Conservation (phyloP, 2,329 filamentous ascomycete genomes). For the Verticillium zaregamsianum region DNA sequence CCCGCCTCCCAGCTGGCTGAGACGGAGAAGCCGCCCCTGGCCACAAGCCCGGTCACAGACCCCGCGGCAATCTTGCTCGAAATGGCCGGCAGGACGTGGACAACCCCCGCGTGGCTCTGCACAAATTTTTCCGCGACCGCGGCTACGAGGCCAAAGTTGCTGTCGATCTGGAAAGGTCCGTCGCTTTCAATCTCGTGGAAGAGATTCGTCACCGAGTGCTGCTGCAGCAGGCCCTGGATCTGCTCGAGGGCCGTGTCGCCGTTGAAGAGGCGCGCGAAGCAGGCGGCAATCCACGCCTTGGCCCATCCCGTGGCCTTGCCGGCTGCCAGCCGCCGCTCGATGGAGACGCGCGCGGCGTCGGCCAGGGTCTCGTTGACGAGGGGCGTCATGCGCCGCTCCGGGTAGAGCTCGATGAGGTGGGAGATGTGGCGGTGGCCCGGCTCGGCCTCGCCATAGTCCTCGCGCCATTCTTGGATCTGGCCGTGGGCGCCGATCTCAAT, state of each 20-base stretch:
- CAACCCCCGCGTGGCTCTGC: slow-evolving; percentile 26
- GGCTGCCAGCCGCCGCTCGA: slow-evolving; percentile 5
- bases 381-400: slow-evolving; percentile 20
- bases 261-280: slow-evolving; percentile 35
- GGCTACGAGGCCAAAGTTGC: slow-evolving; percentile 41
- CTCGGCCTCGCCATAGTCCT: slow-evolving; percentile 33
- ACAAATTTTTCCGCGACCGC: slow-evolving; percentile 40
- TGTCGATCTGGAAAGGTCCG: slow-evolving; percentile 40
- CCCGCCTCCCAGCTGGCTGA: slow-evolving; percentile 13
- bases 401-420: slow-evolving; percentile 41
- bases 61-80: background rate
- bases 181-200: slow-evolving; percentile 22
- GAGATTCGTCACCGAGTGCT: slow-evolving; percentile 35
- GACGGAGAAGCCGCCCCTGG: slow-evolving; percentile 16
- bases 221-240: slow-evolving; percentile 27
- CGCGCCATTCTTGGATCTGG: slow-evolving; percentile 7
- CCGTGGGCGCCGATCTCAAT: slow-evolving; percentile 3
- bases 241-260: slow-evolving; percentile 28
- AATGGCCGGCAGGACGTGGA: slow-evolving; percentile 20
- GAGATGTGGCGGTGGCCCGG: slow-evolving; percentile 47
- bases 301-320: slow-evolving; percentile 1
- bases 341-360: slow-evolving; percentile 10
- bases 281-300: background rate
- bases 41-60: slow-evolving; percentile 3
- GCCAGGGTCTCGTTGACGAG: slow-evolving; percentile 22